A percentile compares a stretch with the other conserved stretches of the same genome.
These are phyloP conservation scores for Hemileia vastatrix DNA, from an alignment of 1,284 basidiomycete species.

Conservation along the genomic window DNA sequence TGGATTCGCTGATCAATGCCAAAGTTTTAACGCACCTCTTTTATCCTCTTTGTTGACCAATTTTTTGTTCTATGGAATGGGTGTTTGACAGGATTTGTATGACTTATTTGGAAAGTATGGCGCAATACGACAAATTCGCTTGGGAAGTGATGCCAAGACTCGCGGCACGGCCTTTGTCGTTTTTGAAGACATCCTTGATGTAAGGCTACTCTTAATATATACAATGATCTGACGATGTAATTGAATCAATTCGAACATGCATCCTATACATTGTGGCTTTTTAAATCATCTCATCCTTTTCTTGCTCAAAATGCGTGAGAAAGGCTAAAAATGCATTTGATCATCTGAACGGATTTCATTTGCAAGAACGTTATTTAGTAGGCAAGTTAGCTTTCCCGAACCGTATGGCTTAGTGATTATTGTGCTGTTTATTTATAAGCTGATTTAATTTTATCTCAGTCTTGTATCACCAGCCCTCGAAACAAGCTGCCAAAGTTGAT, in stretches of 20 bases:
- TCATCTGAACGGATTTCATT: constrained; percentile 93
- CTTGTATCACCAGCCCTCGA: constrained; percentile 91
- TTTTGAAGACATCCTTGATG: constrained; percentile 47
- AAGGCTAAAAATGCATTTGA: constrained; percentile 78
- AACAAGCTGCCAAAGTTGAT: constrained; percentile 89
- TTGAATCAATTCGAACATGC: background rate
- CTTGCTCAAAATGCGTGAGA: background rate
- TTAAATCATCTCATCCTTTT: background rate
- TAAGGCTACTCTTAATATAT: constrained; percentile 14
- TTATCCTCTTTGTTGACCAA: background rate
- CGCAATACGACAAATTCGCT: constrained; percentile 85
- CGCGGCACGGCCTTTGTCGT: constrained; percentile 88
- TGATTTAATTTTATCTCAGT: constrained; percentile 49
- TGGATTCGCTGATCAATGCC: too few species aligned
- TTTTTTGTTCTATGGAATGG: constrained; percentile 44
- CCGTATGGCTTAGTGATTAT: too few species aligned
- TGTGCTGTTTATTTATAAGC: background rate
- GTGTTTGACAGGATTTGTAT: constrained; percentile 82
- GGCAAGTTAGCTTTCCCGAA: constrained; percentile 38
- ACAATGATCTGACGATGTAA: background rate
- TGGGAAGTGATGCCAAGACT: constrained; percentile 83
- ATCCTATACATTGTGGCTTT: constrained; percentile 13
- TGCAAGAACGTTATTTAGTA: constrained; percentile 89
- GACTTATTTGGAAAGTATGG: constrained; percentile 97
- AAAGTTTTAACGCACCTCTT: background rate